Evolutionary conservation across 495 filamentous ascomycete species (phyloP), one percentile per base, ranked within the genome.

Genomic region (Penicillium cataractarum): DNA sequence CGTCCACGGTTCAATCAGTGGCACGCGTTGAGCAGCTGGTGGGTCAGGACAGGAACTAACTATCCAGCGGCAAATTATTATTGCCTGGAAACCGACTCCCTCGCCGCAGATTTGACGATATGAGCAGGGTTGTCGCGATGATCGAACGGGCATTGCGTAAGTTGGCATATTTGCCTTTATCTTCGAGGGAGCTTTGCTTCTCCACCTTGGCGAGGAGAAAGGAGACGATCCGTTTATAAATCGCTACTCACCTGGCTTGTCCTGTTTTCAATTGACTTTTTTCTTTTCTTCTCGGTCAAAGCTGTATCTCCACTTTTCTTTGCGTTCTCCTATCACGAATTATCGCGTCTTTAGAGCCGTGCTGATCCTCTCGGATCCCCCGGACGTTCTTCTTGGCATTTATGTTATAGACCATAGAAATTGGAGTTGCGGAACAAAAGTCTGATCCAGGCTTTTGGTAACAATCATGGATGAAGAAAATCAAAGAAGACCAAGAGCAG

Each of bases 21-120:
- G 46, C 42, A 32, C 22, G 31, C 65, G 66, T 71, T 44, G 62
- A 68, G 13, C 21, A 10, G 17, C 3, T 24, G 42, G 64, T 66
- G 64, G 64, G 56, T 63, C 67, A 69, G 61, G 61, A 56, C 61
- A 69, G 64, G 61, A 59, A 64, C 67, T 62, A 59, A 39, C 42
- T 32, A 31, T 26, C 26, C 12, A 27, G 26, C 13, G 26, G 32
- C 35, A 48, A 37, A 21, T 53, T 37, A 13, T 48, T 6, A 63
- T 63, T 63, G 61, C 46, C 21, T 39, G 48, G 55, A 35, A 7
- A 24, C 35, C 9, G 15, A 9, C 29, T 58, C 48, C 48, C 31
- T n/a, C 10, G 33, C 35, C 48, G 48, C 40, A 63, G 61, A 55
- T 46, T 58, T 26, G 55, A 21, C 37, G 55, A 58, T 27, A 24